These are phyloP conservation scores for Beverwykella pulmonaria DNA, from an alignment of 495 filamentous ascomycete genomes.

Conservation along the genomic window DNA sequence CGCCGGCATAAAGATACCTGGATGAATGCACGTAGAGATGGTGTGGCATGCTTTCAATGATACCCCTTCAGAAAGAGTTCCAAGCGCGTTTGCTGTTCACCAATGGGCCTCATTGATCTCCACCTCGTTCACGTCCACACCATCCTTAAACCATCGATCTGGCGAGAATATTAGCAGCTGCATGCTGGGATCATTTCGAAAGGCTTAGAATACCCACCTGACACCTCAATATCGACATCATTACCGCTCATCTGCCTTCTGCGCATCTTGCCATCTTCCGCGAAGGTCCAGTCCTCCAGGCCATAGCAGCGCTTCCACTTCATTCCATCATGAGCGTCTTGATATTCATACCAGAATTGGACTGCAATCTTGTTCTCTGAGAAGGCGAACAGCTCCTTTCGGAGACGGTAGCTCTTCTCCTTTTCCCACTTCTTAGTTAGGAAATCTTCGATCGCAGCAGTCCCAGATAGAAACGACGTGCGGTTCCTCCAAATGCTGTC, in stretches of 20 bases:
- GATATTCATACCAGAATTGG: slow-evolving; percentile 92
- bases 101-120: slow-evolving; percentile 75
- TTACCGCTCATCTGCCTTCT: slow-evolving; percentile 94
- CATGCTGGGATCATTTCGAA: neutral
- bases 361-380: slow-evolving; percentile 75
- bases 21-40: neutral
- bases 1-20: slow-evolving; percentile 52
- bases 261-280: slow-evolving; percentile 74
- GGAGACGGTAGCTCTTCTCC: slow-evolving; percentile 73
- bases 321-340: slow-evolving; percentile 63
- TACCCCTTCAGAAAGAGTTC: slow-evolving; percentile 2
- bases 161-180: neutral
- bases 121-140: slow-evolving; percentile 74
- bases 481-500: slow-evolving; percentile 85
- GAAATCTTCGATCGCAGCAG: slow-evolving; percentile 69
- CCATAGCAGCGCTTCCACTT: slow-evolving; percentile 93
- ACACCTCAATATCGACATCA: slow-evolving; percentile 69
- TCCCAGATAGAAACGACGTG: slow-evolving; percentile 68
- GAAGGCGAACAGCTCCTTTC: slow-evolving; percentile 87
- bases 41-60: neutral
- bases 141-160: slow-evolving; percentile 70
- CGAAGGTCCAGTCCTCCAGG: slow-evolving; percentile 91
- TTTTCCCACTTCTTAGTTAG: slow-evolving; percentile 75
- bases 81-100: slow-evolving; percentile 45
- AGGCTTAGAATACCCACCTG: slow-evolving; percentile 17